A percentile compares a stretch with the other conserved stretches of the same genome.
These are phyloP conservation scores for Backusella luteola DNA, from an alignment of 192 early-diverging fungal genomes.

Conservation along the genomic window DNA sequence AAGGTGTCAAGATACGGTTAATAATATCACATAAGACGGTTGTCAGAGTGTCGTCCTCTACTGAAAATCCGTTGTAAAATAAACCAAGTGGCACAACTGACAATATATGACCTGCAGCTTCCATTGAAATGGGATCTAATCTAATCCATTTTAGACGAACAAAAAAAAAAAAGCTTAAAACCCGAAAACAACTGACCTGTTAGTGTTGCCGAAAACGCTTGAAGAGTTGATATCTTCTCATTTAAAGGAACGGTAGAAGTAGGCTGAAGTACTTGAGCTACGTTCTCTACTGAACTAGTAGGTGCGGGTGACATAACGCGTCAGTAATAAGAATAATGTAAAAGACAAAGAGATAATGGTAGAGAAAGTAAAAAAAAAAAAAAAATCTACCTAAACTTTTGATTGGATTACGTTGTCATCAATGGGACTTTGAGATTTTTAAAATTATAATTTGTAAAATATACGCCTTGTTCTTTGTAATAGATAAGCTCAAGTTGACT, in stretches of 20 bases:
- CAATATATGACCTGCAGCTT: background rate
- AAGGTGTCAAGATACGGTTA: conserved; percentile 26
- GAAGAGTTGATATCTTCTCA: conserved; percentile 5
- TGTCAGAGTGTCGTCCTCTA: conserved; percentile 14
- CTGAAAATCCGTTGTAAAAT: conserved; percentile 16
- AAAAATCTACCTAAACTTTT: too few relatives aligned
- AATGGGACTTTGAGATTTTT: too few relatives aligned
- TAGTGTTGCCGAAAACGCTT: conserved; percentile 9
- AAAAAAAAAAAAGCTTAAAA: background rate
- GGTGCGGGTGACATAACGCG: conserved; percentile 15
- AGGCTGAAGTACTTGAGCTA: conserved; percentile 10
- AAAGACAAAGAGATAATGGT: background rate
- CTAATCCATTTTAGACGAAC: background rate
- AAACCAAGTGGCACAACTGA: conserved; percentile 21
- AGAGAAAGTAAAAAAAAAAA: too few relatives aligned
- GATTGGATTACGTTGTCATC: too few relatives aligned
- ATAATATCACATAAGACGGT: conserved; percentile 28
- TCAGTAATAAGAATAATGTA: background rate
- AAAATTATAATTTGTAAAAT: too few relatives aligned
- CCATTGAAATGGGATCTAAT: background rate
- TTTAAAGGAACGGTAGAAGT: background rate
- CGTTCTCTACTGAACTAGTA: conserved; percentile 3
- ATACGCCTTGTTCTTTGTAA: too few relatives aligned
- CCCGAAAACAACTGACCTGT: conserved; percentile 8
- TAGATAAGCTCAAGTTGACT: too few relatives aligned